Percentiles rank a stretch among this genome's conserved stretches.
Conservation (phyloP, 164 flowering plant genomes). For the Paratinospora sagittata region DNA sequence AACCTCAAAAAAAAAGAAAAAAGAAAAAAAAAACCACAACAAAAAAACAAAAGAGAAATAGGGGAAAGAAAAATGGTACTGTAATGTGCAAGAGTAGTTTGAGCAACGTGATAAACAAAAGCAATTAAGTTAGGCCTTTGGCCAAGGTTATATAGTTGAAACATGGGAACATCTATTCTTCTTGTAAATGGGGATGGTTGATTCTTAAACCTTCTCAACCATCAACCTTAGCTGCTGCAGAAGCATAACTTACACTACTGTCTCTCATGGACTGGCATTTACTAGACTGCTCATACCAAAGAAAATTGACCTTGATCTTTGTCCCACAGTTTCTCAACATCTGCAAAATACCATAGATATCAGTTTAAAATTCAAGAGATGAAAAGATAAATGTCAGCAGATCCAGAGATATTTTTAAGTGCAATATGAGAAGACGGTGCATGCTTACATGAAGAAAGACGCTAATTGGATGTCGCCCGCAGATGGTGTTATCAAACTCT, state of each 20-base stretch:
- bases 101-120: not conserved
- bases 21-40: too few relatives aligned
- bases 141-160: not conserved
- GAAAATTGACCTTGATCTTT: conserved; percentile 67
- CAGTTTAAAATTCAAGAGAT: not conserved
- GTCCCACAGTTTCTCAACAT: conserved; percentile 70
- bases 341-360: conserved; percentile 25
- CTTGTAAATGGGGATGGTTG: not conserved
- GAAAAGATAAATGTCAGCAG: not conserved
- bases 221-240: conserved; percentile 83
- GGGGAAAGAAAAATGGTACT: not conserved
- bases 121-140: not conserved
- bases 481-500: conserved; percentile 84
- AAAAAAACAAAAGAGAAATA: too few relatives aligned
- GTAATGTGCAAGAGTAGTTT: not conserved
- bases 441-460: conserved; percentile 84
- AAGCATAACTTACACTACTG: conserved; percentile 98
- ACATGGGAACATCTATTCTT: not conserved
- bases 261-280: conserved; percentile 79
- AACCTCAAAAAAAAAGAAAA: too few relatives aligned
- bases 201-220: conserved; percentile 18
- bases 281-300: conserved; percentile 91
- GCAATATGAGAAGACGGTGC: not conserved
- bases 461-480: conserved; percentile 95
- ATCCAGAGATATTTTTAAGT: not conserved